Conservation (phyloP, 2,329 filamentous ascomycete species). For the Microsporum canis region DNA sequence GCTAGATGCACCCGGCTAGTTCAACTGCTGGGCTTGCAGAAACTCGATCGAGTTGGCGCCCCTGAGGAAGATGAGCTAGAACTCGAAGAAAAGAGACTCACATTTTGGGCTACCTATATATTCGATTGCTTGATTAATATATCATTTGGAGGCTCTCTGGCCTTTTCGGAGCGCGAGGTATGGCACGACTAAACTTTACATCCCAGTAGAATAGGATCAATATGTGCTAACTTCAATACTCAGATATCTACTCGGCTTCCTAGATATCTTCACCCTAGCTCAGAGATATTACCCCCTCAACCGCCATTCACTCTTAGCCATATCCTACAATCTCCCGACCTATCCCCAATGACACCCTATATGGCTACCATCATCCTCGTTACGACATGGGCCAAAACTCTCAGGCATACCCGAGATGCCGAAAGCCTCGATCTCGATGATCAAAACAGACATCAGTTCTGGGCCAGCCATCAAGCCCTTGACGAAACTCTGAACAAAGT, state of each 20-base stretch:
- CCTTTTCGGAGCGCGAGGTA: conserved; percentile 4
- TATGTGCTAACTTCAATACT: background rate
- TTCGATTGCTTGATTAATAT: conserved; percentile 7
- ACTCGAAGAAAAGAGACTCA: conserved; percentile 5
- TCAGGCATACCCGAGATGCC: background rate
- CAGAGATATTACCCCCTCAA: background rate
- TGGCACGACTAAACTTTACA: background rate
- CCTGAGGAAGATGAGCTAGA: conserved; percentile 1
- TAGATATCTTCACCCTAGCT: background rate
- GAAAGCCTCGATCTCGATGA: background rate
- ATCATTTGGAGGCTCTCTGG: conserved; percentile 3
- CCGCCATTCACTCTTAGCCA: background rate
- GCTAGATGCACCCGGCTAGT: conserved; percentile 3
- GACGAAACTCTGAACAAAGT: background rate
- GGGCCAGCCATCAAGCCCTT: conserved; percentile 3
- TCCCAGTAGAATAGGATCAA: background rate
- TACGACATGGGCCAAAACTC: conserved; percentile 3
- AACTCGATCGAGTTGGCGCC: background rate
- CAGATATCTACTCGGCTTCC: conserved; percentile 4
- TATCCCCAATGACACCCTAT: background rate
- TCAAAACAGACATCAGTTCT: conserved; percentile 3
- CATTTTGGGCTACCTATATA: conserved; percentile 3
- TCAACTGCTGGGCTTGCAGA: conserved; percentile 1
- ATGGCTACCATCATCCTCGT: background rate
- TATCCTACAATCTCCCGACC: conserved; percentile 1